phyloP scores from a whole-genome alignment of 1,139 yeast species.

The Saccharomyces hybrid region DNA sequence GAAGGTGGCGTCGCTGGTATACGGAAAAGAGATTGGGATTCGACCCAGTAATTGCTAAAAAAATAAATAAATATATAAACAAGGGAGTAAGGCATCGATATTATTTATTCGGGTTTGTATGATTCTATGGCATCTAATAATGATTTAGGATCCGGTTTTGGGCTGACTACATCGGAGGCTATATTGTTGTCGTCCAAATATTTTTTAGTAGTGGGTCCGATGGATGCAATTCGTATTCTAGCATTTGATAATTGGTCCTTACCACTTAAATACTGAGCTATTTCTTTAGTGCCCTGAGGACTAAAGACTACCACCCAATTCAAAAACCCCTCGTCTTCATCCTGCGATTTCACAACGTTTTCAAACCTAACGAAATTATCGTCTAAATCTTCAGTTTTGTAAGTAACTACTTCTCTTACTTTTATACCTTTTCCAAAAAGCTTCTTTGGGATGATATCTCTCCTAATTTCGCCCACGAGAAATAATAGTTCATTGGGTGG shows the following conservation, averaged over 20 bases:
- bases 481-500: constrained; percentile 42
- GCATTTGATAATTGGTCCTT: not conserved
- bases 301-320: constrained; percentile 81
- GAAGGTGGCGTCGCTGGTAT: constrained; percentile 33
- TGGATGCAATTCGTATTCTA: constrained; percentile 56
- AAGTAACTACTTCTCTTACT: constrained; percentile 60
- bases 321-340: not conserved
- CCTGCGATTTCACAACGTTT: constrained; percentile 9
- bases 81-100: not conserved
- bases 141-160: constrained; percentile 62
- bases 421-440: constrained; percentile 40
- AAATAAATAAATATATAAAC: not conserved
- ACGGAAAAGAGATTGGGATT: constrained; percentile 21
- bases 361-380: constrained; percentile 41
- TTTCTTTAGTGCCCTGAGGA: constrained; percentile 74
- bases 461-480: constrained; percentile 78
- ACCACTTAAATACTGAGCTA: constrained; percentile 40
- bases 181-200: constrained; percentile 49
- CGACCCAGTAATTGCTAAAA: not conserved
- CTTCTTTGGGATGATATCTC: constrained; percentile 69
- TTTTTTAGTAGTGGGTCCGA: constrained; percentile 86
- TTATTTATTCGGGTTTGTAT: not conserved
- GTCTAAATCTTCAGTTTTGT: constrained; percentile 50
- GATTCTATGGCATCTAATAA: constrained; percentile 37
- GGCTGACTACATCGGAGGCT: constrained; percentile 56